Base-by-base conservation (phyloP, 106 monocot species). In the Dactylorhiza incarnata region DNA sequence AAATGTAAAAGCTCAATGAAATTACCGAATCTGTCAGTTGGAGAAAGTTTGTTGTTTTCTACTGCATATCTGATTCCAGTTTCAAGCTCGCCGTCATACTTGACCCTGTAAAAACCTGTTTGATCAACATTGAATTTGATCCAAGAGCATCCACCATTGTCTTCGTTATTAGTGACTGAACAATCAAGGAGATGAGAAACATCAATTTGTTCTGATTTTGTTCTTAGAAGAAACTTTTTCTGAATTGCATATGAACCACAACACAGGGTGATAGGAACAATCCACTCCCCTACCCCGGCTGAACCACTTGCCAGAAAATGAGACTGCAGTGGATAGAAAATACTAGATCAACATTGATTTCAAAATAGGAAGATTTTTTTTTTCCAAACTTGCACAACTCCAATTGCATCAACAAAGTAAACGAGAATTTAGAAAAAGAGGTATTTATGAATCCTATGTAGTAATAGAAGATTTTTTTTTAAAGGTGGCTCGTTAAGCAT, bases 31-130 rank as follows among this genome's bases (percentile, higher is more conserved):
- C 91, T 89, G 81, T 97, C 97, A 20, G 78, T 89, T 77, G 77
- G 77, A 78, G 89, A 87, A 5, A 97, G 61, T 79, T 87, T 80
- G n/a, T 89, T 87, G 17, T 84, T 69, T 77, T 89, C 81, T 72
- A 91, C 86, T 7, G 93, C 97, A 82, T 78, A 80, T 83, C 75
- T 77, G 78, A 97, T 91, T 72, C 87, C 74, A 78, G 81, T 76
- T 78, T 89, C 78, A 81, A 97, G 89, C 29, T 83, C 83, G 73
- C 82, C 91, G 83, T 91, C 87, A 86, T 97, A 97, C 74, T 89
- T 87, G 2, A 97, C 93, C 76, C 97, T 83, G 74, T 97, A 97
- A 81, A 97, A 97, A 9, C 97, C 97, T 48, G 93, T 97, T 75
- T 94, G 91, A 56, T 89, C 79, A 55, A 94, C 86, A 82, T 97